Base-by-base conservation (phyloP, 768 basidiomycete species). In the Xerocomellus amylosporus region DNA sequence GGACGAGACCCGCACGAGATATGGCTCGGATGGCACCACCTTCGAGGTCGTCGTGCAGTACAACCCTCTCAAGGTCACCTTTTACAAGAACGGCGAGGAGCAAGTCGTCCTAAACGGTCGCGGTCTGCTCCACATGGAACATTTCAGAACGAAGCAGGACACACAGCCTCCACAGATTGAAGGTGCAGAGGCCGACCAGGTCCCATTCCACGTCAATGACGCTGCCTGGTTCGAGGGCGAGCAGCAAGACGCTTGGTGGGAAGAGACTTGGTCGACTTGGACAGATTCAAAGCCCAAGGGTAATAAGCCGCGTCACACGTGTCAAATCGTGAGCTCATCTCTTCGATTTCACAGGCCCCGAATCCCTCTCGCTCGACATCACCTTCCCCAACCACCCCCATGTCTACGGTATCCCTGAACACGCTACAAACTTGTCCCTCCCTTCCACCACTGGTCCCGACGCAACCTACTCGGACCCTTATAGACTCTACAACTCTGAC, bases 211-310 rank as follows among this genome's bases (percentile, higher is more conserved):
- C 52, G 71, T 72, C 26, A 81, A 84, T 60, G 65, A 76, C 44
- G 72, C 74, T 1, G 80, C 82, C 9, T 98, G 92, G 93, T 97
- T 97, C 55, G 95, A 96, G 67, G 92, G 93, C 13, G 86, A 90
- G 12, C 73, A 74, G 17, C 89, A 96, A 63, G 88, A 90, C 57
- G 91, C 78, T 26, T 87, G 81, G 67, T 99, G 93, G 88, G 91
- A 95, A 55, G 97, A 99, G 72, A 81, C 75, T 0, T 99, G 90
- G 71, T 80, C 74, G 22, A 80, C 87, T 5, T 95, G 93, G 87
- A 93, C 86, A 0, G 97, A 99, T 68, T 78, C 85, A 2, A 99
- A 98, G 71, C 96, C 96, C 0, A 98, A 97, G 77, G 96, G 96
- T 95, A 62, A 53, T 64, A 58, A 14, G 28, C 7, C 30, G 10